phyloP scores from a whole-genome alignment of 345 rosid species.

The Pistacia integerrima region DNA sequence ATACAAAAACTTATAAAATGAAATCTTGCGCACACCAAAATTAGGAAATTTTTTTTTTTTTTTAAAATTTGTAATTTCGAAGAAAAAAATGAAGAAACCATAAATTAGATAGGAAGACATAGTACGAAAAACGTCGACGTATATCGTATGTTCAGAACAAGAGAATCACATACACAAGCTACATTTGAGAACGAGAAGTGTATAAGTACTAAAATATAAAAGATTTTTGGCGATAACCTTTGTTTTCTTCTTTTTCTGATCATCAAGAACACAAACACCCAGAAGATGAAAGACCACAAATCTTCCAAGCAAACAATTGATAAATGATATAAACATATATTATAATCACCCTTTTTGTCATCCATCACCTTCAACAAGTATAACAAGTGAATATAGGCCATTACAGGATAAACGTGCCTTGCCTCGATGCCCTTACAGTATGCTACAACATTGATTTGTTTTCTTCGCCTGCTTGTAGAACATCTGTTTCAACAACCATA shows the following conservation, averaged over 20 bases:
- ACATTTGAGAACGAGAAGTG: background rate
- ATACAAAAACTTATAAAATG: no score
- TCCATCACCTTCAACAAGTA: conserved; percentile 16
- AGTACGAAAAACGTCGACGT: no score
- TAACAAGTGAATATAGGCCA: conserved; percentile 12
- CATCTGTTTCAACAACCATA: conserved; percentile 66
- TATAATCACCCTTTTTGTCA: conserved; percentile 20
- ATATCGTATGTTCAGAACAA: background rate
- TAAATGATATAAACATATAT: conserved; percentile 33
- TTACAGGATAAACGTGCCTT: background rate
- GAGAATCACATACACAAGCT: background rate
- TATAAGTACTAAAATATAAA: background rate
- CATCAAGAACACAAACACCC: conserved; percentile 19
- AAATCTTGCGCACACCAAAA: no score
- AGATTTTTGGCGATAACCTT: background rate
- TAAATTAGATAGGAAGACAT: no score
- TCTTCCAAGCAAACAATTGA: conserved; percentile 34
- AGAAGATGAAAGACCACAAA: conserved; percentile 17
- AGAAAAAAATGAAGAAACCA: no score
- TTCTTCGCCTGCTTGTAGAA: conserved; percentile 99
- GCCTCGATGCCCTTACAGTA: conserved; percentile 54
- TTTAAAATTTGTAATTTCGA: no score
- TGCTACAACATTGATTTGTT: conserved; percentile 87
- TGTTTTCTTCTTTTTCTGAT: conserved; percentile 6
- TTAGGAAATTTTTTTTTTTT: no score